Percentiles rank a stretch among this genome's conserved stretches.
Evolutionary conservation across 208 protist genomes (phyloP).

Genomic region (Crithidia brevicula): DNA sequence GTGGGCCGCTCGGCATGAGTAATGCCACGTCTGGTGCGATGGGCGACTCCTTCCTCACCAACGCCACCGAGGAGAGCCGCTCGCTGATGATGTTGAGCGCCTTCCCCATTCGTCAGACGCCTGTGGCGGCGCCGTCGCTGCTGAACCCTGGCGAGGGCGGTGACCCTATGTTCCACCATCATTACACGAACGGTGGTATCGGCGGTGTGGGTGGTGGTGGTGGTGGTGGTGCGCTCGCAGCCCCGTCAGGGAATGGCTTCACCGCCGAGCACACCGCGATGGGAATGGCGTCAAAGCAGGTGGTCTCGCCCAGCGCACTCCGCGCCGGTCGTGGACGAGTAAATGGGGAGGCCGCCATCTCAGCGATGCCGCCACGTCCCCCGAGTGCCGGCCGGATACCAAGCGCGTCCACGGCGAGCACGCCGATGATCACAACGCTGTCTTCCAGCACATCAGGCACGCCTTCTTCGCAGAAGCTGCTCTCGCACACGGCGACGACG

Average conservation of each 20-base stretch:
- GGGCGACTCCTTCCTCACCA: conserved; percentile 9
- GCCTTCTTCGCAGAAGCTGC: background rate
- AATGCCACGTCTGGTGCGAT: background rate
- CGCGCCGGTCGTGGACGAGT: conserved; percentile 1
- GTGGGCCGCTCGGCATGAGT: conserved; percentile 6
- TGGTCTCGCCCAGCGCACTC: background rate
- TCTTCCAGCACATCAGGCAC: background rate
- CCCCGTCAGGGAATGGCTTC: background rate
- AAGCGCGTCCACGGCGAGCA: conserved; percentile 2
- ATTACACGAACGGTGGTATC: background rate
- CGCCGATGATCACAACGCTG: background rate
- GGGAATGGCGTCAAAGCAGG: background rate
- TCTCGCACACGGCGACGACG: background rate
- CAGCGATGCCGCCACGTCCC: background rate
- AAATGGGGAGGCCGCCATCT: too few species aligned
- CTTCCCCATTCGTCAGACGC: conserved; percentile 6
- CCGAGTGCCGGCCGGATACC: background rate
- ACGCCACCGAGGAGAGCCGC: conserved; percentile 9
- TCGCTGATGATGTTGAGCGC: conserved; percentile 16
- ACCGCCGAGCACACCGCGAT: background rate
- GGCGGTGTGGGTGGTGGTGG: background rate
- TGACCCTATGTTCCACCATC: background rate
- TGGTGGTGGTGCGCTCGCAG: background rate
- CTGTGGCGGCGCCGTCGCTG: conserved; percentile 9
- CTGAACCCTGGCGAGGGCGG: background rate